phyloP scores from a whole-genome alignment of 73 alveolate genomes.

The Stentor roeselii region DNA sequence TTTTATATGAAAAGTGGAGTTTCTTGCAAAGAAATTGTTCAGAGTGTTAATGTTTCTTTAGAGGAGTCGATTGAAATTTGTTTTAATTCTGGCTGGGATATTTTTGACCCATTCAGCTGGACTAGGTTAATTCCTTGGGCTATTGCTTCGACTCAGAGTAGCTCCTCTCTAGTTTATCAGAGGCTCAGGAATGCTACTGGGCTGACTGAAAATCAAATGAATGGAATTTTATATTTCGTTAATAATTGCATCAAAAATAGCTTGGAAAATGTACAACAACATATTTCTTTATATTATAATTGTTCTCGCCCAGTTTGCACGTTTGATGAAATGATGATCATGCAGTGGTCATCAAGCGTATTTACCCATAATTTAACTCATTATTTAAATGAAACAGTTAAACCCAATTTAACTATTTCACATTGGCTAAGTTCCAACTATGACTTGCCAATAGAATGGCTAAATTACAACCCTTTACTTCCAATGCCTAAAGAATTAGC shows the following conservation, averaged over 20 bases:
- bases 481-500: neutral
- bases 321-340: neutral
- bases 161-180: neutral
- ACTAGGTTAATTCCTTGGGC: neutral
- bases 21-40: neutral
- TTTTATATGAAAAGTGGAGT: neutral
- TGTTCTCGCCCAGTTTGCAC: neutral
- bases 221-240: neutral
- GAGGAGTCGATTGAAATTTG: neutral
- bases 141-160: neutral
- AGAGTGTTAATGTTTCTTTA: neutral
- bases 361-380: neutral
- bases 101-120: neutral
- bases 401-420: neutral
- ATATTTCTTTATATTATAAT: neutral
- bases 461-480: neutral
- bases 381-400: neutral
- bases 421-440: neutral
- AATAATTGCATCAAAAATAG: no score
- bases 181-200: neutral
- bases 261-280: no score
- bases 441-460: neutral
- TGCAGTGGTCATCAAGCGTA: neutral
- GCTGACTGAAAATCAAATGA: neutral
- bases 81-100: neutral